Percentiles rank a stretch among this genome's conserved stretches.
phyloP scores from a whole-genome alignment of 768 basidiomycete genomes.

The Boletus vermiculosoides region DNA sequence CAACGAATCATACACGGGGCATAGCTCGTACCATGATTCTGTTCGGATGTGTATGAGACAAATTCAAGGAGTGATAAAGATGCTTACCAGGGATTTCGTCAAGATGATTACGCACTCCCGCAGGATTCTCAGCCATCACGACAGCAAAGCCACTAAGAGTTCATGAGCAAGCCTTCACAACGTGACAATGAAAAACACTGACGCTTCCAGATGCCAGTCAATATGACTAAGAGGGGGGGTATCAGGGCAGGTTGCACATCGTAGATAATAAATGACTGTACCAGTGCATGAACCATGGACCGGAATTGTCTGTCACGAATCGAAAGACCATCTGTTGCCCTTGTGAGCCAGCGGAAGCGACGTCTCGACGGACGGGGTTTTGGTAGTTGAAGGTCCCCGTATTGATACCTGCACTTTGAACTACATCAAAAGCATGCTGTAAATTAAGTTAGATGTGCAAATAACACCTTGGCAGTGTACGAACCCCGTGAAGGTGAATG shows the following conservation, averaged over 20 bases:
- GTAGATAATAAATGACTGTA: background rate
- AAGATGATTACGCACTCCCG: constrained; percentile 14
- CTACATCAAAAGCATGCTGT: constrained; percentile 37
- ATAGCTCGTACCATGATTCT: constrained; percentile 29
- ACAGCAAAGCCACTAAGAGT: constrained; percentile 26
- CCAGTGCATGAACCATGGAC: constrained; percentile 53
- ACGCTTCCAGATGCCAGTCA: constrained; percentile 31
- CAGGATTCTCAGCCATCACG: constrained; percentile 26
- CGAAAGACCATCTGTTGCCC: constrained; percentile 50
- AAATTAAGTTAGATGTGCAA: background rate
- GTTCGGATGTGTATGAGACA: background rate
- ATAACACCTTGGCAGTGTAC: no score
- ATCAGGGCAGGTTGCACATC: background rate
- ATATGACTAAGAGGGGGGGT: constrained; percentile 22
- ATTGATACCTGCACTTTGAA: constrained; percentile 27
- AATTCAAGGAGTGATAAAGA: background rate
- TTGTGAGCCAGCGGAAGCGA: constrained; percentile 19
- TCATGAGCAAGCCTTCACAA: background rate
- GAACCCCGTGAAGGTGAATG: no score
- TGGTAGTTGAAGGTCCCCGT: constrained; percentile 29
- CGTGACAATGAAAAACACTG: background rate
- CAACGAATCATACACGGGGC: constrained; percentile 22
- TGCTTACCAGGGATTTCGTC: constrained; percentile 16
- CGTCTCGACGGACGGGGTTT: constrained; percentile 39
- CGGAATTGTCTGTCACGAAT: constrained; percentile 64